A percentile compares a stretch with the other conserved stretches of the same genome.
Evolutionary conservation across 2,329 filamentous ascomycete genomes (phyloP).

Genomic region (Colletotrichum higginsianum): DNA sequence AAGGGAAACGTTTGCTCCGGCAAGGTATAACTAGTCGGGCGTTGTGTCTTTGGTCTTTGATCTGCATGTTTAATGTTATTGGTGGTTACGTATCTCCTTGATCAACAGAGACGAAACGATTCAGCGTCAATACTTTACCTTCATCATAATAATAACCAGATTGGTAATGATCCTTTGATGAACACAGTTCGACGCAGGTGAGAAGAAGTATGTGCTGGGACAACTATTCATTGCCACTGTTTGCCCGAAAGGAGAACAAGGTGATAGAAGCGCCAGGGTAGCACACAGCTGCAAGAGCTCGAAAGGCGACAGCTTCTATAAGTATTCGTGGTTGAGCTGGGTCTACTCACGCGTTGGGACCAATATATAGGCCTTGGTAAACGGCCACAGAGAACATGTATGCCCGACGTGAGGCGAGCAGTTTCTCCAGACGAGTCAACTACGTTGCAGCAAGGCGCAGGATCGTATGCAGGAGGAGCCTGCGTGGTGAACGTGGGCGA

Average conservation of each 20-base stretch:
- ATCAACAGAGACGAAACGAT: background rate
- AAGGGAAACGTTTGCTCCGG: background rate
- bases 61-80: background rate
- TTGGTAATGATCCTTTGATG: background rate
- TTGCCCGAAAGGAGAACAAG: background rate
- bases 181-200: background rate
- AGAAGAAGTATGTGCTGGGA: background rate
- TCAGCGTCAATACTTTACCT: background rate
- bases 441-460: conserved; percentile 31
- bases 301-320: conserved; percentile 15
- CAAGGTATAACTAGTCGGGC: conserved; percentile 11
- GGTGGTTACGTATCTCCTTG: background rate
- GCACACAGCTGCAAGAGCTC: conserved; percentile 6
- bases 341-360: conserved; percentile 11
- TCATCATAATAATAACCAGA: background rate
- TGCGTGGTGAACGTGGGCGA: conserved; percentile 35
- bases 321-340: conserved; percentile 13
- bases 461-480: conserved; percentile 21
- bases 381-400: background rate
- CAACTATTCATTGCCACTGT: background rate
- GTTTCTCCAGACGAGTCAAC: conserved; percentile 15
- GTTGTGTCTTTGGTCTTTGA: background rate
- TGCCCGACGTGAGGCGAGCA: conserved; percentile 34
- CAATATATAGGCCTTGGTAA: conserved; percentile 9
- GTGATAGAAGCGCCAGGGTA: conserved; percentile 9